phyloP scores from a whole-genome alignment of 1,284 basidiomycete genomes.

The Cryptococcus sp. region DNA sequence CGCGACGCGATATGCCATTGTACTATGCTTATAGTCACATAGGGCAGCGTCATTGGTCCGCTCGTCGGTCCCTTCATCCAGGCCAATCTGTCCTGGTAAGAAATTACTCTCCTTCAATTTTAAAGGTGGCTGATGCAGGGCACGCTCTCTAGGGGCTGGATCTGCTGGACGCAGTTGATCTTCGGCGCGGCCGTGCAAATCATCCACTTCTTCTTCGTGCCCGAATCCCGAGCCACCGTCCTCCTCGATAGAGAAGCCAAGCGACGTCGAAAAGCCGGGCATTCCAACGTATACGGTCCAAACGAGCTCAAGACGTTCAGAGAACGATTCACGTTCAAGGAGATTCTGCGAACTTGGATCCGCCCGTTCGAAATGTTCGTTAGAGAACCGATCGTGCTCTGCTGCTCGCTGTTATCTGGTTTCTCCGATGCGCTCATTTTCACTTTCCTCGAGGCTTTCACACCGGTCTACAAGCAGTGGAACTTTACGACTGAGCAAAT shows the following conservation, averaged over 20 bases:
- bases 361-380: constrained; percentile 44
- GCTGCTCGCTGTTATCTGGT: constrained; percentile 52
- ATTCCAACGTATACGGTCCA: constrained; percentile 52
- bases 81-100: constrained; percentile 55
- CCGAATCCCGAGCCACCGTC: constrained; percentile 53
- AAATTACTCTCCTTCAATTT: neutral
- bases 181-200: constrained; percentile 52
- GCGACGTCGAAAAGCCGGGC: constrained; percentile 42
- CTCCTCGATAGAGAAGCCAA: constrained; percentile 53
- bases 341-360: constrained; percentile 48
- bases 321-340: constrained; percentile 46
- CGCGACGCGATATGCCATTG: neutral
- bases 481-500: constrained; percentile 45
- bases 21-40: neutral
- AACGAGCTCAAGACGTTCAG: constrained; percentile 43
- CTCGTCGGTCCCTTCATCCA: constrained; percentile 53
- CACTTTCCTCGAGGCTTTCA: constrained; percentile 54
- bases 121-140: too few species aligned
- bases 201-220: constrained; percentile 52
- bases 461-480: constrained; percentile 54
- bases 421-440: constrained; percentile 54
- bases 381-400: constrained; percentile 54
- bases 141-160: constrained; percentile 30
- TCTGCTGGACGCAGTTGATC: constrained; percentile 54
- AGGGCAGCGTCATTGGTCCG: constrained; percentile 58